Base-by-base conservation (phyloP, 306 rosid genomes). In the Senna tora region DNA sequence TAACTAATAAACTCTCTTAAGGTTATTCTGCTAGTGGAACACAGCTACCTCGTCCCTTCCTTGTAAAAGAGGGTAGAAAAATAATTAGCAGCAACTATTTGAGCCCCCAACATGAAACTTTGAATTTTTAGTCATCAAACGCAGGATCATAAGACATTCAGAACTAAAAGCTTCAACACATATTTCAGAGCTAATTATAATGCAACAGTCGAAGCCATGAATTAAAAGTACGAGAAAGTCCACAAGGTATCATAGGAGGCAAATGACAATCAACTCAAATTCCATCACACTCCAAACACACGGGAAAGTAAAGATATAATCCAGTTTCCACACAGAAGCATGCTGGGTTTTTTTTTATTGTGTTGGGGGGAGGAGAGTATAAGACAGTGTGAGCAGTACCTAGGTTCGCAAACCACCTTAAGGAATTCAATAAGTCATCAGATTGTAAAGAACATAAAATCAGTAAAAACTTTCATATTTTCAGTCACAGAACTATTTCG, bases 371-470 rank as follows among this genome's bases (percentile, higher is more conserved):
- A n/a, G n/a, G n/a, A n/a, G n/a, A n/a, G n/a, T n/a, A n/a, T 56
- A 36, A 43, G 15, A 43, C 4, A 17, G 65, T 41, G 65, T 41
- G 42, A 25, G 16, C 46, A 43, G 66, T 42, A 25, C 65, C 30
- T 25, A 25, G 39, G 33, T 5, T 5, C 30, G 50, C 39, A 54
- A 52, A 62, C n/a, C 22, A 62, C n/a, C 22, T 65, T 51, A 5
- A 32, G 67, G 30, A 46, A 54, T 46, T 30, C 25, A 62, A 32
- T 20, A 52, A 52, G 50, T 70, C 54, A 73, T 8, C 28, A 21
- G 15, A 61, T 52, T 30, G 67, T 3, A 56, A 72, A 20, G 42
- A 36, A 53, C 57, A 42, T 30, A n/a, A 43, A 42, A 57, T 9
- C 17, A 39, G n/a, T 59, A 9, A 34, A 25, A 54, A 32, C 16